Conservation (phyloP, 495 filamentous ascomycete species). For the Neurospora sp. region DNA sequence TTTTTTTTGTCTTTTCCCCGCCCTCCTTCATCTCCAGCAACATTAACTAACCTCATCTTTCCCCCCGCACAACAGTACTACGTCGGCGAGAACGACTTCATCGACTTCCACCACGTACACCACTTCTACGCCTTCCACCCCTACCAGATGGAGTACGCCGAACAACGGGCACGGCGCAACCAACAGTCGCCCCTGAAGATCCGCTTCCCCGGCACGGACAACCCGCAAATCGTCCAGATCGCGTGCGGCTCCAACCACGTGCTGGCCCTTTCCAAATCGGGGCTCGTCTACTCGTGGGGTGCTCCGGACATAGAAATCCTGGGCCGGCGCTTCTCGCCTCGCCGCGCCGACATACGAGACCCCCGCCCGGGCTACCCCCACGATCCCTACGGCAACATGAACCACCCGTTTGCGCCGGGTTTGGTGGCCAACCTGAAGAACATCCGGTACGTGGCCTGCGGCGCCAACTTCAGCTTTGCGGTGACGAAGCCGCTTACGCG, state of each 20-base stretch:
- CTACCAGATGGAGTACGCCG: not conserved
- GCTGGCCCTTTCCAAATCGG: slow-evolving; percentile 49
- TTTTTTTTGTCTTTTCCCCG: not conserved
- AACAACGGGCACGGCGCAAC: not conserved
- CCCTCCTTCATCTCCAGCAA: not conserved
- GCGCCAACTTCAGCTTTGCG: slow-evolving; percentile 62
- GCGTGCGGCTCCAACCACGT: slow-evolving; percentile 57
- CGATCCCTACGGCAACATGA: slow-evolving; percentile 46
- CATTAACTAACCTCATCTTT: not conserved
- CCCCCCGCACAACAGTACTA: slow-evolving; percentile 1
- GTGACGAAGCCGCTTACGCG: slow-evolving; percentile 27
- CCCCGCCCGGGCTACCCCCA: slow-evolving; percentile 25
- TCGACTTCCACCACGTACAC: not conserved
- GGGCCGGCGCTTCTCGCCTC: slow-evolving; percentile 39
- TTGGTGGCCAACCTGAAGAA: slow-evolving; percentile 51
- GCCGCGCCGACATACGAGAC: slow-evolving; percentile 44
- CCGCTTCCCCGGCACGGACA: slow-evolving; percentile 30
- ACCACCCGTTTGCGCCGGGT: slow-evolving; percentile 13
- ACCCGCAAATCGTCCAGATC: slow-evolving; percentile 39
- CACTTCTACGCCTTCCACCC: not conserved
- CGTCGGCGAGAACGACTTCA: not conserved
- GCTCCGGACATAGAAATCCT: slow-evolving; percentile 60
- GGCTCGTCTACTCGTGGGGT: slow-evolving; percentile 60
- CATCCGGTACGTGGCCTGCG: slow-evolving; percentile 43
- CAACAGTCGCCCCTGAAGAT: slow-evolving; percentile 1